A percentile compares a stretch with the other conserved stretches of the same genome.
phyloP scores from a whole-genome alignment of 805 yeast genomes.

The Dipodascus albidus region DNA sequence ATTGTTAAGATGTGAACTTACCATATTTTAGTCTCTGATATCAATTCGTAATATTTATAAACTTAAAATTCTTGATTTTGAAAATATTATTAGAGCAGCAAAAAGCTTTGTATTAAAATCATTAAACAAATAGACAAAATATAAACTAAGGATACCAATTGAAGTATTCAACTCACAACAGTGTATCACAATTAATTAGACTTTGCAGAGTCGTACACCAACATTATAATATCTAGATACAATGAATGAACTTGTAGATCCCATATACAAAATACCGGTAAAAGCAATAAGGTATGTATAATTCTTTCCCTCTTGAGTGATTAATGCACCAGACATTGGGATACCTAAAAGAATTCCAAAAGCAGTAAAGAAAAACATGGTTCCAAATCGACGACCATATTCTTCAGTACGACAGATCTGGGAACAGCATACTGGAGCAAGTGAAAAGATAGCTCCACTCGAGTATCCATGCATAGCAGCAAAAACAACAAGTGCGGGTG shows the following conservation, averaged over 20 bases:
- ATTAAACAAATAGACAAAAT: too few species aligned
- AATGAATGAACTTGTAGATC: not conserved
- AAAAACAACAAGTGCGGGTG: slow-evolving; percentile 32
- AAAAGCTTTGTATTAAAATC: too few species aligned
- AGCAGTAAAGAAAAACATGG: slow-evolving; percentile 48
- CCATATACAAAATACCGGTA: slow-evolving; percentile 5
- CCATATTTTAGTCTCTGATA: too few species aligned
- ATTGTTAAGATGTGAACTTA: too few species aligned
- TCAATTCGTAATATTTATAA: too few species aligned
- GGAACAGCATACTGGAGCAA: slow-evolving; percentile 49
- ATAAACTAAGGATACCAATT: too few species aligned
- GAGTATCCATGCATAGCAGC: slow-evolving; percentile 42
- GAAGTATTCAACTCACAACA: too few species aligned
- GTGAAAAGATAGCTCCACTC: slow-evolving; percentile 43
- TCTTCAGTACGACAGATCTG: slow-evolving; percentile 45
- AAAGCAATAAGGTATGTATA: slow-evolving; percentile 7
- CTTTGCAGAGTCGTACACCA: not conserved
- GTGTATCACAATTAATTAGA: not conserved
- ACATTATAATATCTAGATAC: not conserved
- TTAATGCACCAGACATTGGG: slow-evolving; percentile 40
- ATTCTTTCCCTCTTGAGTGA: slow-evolving; percentile 13
- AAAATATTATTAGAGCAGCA: too few species aligned
- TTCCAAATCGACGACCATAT: slow-evolving; percentile 45
- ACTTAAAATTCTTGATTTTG: too few species aligned
- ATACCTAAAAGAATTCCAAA: slow-evolving; percentile 37